phyloP scores from a whole-genome alignment of 495 filamentous ascomycete genomes.

The Neurospora sp. region DNA sequence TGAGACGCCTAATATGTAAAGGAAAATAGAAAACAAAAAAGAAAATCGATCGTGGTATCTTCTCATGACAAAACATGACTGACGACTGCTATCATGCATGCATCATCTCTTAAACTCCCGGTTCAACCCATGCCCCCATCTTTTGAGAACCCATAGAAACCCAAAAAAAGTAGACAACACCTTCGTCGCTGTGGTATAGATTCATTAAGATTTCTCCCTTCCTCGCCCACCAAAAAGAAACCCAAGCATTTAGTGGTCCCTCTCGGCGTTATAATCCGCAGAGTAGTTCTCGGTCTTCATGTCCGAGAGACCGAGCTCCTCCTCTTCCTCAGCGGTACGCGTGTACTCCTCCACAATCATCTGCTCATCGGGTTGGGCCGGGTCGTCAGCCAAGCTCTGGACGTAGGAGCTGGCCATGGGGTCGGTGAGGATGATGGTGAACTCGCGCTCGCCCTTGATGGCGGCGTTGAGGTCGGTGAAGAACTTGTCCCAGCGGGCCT shows the following conservation, averaged over 20 bases:
- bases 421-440: slow-evolving; percentile 78
- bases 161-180: background rate
- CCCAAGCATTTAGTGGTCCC: background rate
- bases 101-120: slow-evolving; percentile 2
- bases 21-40: background rate
- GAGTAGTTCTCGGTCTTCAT: slow-evolving; percentile 91
- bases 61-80: background rate
- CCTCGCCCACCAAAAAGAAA: no score
- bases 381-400: slow-evolving; percentile 65
- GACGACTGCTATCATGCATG: background rate
- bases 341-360: slow-evolving; percentile 77
- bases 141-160: background rate
- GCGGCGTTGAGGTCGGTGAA: slow-evolving; percentile 66
- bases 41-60: background rate
- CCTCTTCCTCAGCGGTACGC: slow-evolving; percentile 80
- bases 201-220: background rate
- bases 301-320: slow-evolving; percentile 78
- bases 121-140: background rate
- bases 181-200: background rate
- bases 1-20: background rate
- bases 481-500: slow-evolving; percentile 67
- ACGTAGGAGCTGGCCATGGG: slow-evolving; percentile 88
- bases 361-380: slow-evolving; percentile 64
- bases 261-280: slow-evolving; percentile 23
- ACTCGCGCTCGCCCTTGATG: slow-evolving; percentile 71